A percentile compares a stretch with the other conserved stretches of the same genome.
Evolutionary conservation across 306 rosid genomes (phyloP).

Genomic region (Rubus idaeus): DNA sequence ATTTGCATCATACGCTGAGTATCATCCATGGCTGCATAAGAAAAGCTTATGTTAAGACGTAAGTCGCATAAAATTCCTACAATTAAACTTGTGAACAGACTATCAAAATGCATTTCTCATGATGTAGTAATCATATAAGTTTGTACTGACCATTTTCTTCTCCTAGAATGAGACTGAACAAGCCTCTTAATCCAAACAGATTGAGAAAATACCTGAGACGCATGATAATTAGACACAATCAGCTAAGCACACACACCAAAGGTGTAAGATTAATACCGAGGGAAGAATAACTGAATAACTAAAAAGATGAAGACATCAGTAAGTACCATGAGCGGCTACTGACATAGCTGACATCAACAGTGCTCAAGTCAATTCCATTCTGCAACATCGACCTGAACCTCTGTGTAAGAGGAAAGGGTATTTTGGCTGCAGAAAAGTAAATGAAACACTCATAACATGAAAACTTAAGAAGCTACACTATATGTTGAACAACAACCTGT

Average conservation of each 20-base stretch:
- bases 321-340: slow-evolving; percentile 97
- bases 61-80: slow-evolving; percentile 18
- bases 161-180: slow-evolving; percentile 97
- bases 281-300: not conserved
- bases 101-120: not conserved
- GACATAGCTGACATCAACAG: slow-evolving; percentile 99
- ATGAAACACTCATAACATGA: slow-evolving; percentile 5
- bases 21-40: slow-evolving; percentile 84
- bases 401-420: slow-evolving; percentile 96
- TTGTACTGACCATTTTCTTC: slow-evolving; percentile 94
- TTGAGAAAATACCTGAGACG: slow-evolving; percentile 91
- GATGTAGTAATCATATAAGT: slow-evolving; percentile 6
- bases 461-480: not conserved
- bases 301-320: slow-evolving; percentile 17
- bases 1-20: slow-evolving; percentile 99
- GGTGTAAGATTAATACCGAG: slow-evolving; percentile 2
- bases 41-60: slow-evolving; percentile 28
- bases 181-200: slow-evolving; percentile 94
- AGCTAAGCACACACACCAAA: slow-evolving; percentile 16
- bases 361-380: slow-evolving; percentile 98
- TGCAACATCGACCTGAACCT: slow-evolving; percentile 97
- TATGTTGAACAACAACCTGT: not conserved
- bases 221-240: slow-evolving; percentile 11
- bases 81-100: not conserved
- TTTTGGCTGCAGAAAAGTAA: slow-evolving; percentile 69